Conservation (phyloP, 176 grass and related monocot species). For the Aechmea fasciata region DNA sequence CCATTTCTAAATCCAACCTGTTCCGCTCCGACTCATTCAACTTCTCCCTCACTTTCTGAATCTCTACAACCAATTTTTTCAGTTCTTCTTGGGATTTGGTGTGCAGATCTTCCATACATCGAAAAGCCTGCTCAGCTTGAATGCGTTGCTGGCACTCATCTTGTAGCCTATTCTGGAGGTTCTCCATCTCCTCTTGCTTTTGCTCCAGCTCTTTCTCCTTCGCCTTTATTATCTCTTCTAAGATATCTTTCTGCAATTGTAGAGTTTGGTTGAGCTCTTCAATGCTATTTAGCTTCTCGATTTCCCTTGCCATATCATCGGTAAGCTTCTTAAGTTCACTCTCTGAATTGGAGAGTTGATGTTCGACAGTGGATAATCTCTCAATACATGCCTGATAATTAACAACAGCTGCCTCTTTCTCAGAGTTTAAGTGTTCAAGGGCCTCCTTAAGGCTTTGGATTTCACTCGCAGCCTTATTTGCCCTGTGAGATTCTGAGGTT, state of each 20-base stretch:
- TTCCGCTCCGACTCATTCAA: slow-evolving; percentile 33
- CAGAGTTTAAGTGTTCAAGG: slow-evolving; percentile 37
- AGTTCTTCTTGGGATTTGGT: slow-evolving; percentile 41
- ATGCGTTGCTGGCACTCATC: slow-evolving; percentile 39
- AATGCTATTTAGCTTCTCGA: slow-evolving; percentile 45
- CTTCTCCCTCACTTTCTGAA: slow-evolving; percentile 37
- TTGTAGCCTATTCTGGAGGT: slow-evolving; percentile 37
- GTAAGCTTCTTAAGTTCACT: slow-evolving; percentile 53
- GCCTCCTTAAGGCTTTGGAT: slow-evolving; percentile 41
- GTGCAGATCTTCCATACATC: slow-evolving; percentile 31
- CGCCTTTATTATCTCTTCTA: slow-evolving; percentile 48
- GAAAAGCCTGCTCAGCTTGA: slow-evolving; percentile 45
- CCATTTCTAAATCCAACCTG: slow-evolving; percentile 42
- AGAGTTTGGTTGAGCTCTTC: slow-evolving; percentile 56
- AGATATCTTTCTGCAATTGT: slow-evolving; percentile 41
- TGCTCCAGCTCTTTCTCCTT: slow-evolving; percentile 57
- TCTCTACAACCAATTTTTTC: slow-evolving; percentile 40
- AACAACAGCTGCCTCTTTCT: slow-evolving; percentile 39
- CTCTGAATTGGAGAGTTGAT: slow-evolving; percentile 47
- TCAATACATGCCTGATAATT: slow-evolving; percentile 52
- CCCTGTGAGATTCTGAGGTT: slow-evolving; percentile 52
- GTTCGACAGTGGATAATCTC: slow-evolving; percentile 44
- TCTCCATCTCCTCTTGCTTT: slow-evolving; percentile 49
- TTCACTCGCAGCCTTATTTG: slow-evolving; percentile 62
- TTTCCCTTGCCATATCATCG: slow-evolving; percentile 57